Percentiles rank a stretch among this genome's conserved stretches.
phyloP scores from a whole-genome alignment of 2,329 filamentous ascomycete species.

The Epicoccum sorghinum region DNA sequence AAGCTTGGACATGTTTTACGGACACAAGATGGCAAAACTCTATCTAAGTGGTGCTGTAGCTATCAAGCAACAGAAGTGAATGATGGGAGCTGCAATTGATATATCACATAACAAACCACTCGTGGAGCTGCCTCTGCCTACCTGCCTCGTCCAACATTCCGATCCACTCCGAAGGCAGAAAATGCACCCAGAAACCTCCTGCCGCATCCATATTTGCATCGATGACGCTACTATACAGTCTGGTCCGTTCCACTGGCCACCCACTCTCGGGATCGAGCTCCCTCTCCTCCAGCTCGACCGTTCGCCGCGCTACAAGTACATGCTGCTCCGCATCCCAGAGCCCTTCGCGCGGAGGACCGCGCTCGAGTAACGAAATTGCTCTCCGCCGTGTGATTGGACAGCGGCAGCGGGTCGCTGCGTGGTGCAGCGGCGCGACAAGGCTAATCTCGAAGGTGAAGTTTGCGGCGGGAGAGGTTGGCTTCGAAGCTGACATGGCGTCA shows the following conservation, averaged over 20 bases:
- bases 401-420: conserved; percentile 21
- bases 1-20: too few relatives aligned
- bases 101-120: conserved; percentile 4
- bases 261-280: conserved; percentile 26
- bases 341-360: conserved; percentile 25
- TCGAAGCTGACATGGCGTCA: conserved; percentile 15
- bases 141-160: conserved; percentile 1
- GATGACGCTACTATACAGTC: conserved; percentile 23
- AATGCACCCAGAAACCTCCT: conserved; percentile 27
- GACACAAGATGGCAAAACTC: too few relatives aligned
- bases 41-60: too few relatives aligned
- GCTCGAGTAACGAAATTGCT: conserved; percentile 23
- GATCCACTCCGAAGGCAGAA: conserved; percentile 7
- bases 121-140: background rate
- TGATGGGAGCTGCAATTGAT: too few relatives aligned
- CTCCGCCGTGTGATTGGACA: conserved; percentile 27
- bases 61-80: too few relatives aligned
- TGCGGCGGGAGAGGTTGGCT: conserved; percentile 3
- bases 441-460: conserved; percentile 24
- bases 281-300: conserved; percentile 30
- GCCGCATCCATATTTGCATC: conserved; percentile 29
- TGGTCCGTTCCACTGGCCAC: conserved; percentile 22
- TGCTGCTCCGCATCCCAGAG: conserved; percentile 30
- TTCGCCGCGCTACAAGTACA: conserved; percentile 18
- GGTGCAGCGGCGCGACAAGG: conserved; percentile 16